A percentile compares a stretch with the other conserved stretches of the same genome.
Conservation (phyloP, 139 green algal species). For the Nannochloris sp. region DNA sequence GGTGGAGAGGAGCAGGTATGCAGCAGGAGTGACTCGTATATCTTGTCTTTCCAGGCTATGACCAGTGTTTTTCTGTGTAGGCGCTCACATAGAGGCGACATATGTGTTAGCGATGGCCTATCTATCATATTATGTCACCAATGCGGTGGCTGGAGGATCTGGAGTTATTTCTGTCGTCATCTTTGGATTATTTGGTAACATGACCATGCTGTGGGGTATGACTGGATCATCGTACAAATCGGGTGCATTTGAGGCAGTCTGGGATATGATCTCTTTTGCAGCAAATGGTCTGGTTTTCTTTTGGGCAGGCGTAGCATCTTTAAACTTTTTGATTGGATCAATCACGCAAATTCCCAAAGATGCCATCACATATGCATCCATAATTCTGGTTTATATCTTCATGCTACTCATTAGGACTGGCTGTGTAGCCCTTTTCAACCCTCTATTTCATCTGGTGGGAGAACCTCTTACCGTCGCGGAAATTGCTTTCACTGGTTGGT, state of each 20-base stretch:
- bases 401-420: slow-evolving; percentile 39
- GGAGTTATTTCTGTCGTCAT: slow-evolving; percentile 81
- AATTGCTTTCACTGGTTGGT: slow-evolving; percentile 51
- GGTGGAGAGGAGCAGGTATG: slow-evolving; percentile 29
- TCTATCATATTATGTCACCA: slow-evolving; percentile 68
- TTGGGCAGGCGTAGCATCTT: slow-evolving; percentile 53
- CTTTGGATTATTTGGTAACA: slow-evolving; percentile 72
- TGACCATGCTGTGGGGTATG: slow-evolving; percentile 57
- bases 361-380: slow-evolving; percentile 16
- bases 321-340: slow-evolving; percentile 69
- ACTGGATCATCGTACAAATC: slow-evolving; percentile 7
- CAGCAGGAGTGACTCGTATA: no score
- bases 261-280: slow-evolving; percentile 42
- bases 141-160: slow-evolving; percentile 31
- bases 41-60: no score
- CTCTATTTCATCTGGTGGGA: slow-evolving; percentile 16
- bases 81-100: slow-evolving; percentile 38
- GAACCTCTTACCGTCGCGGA: slow-evolving; percentile 37
- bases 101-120: slow-evolving; percentile 64
- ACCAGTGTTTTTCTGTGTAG: no score
- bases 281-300: slow-evolving; percentile 78
- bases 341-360: slow-evolving; percentile 11
- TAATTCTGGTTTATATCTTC: slow-evolving; percentile 43
- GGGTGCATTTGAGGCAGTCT: slow-evolving; percentile 30
- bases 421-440: slow-evolving; percentile 29